Percentiles rank a stretch among this genome's conserved stretches.
Evolutionary conservation across 257 asterid genomes (phyloP).

Genomic region (Cruciata laevipes): DNA sequence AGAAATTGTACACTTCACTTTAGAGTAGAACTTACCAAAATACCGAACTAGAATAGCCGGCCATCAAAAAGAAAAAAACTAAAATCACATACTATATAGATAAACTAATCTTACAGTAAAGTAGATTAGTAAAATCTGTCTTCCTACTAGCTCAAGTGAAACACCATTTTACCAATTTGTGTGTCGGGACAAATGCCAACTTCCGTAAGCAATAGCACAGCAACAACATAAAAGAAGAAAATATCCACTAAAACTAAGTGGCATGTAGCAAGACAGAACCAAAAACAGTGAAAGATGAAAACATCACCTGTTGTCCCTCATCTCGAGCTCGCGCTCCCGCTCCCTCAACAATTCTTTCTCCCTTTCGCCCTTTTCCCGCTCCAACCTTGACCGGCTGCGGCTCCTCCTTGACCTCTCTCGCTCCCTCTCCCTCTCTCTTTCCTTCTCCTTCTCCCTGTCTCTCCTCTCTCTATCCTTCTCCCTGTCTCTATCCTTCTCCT

Average conservation of each 20-base stretch:
- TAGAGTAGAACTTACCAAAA: background rate
- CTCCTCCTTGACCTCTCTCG: conserved; percentile 71
- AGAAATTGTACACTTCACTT: background rate
- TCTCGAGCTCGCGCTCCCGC: conserved; percentile 57
- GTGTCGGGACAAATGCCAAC: background rate
- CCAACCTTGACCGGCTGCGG: conserved; percentile 56
- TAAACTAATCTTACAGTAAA: background rate
- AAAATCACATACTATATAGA: background rate
- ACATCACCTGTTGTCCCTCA: conserved; percentile 76
- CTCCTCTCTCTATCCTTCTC: conserved; percentile 35
- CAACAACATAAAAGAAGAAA: background rate
- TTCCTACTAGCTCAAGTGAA: background rate
- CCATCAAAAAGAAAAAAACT: background rate
- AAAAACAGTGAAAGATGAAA: background rate
- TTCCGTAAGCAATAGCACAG: background rate
- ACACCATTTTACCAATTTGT: background rate
- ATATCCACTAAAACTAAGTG: background rate
- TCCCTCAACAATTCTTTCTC: conserved; percentile 58
- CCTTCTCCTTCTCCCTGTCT: conserved; percentile 20
- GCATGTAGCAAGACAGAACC: background rate
- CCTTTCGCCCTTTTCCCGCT: conserved; percentile 59
- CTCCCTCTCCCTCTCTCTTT: conserved; percentile 33
- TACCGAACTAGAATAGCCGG: background rate
- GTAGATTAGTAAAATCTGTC: background rate
- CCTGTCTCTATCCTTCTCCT: conserved; percentile 28